Evolutionary conservation across 1,284 basidiomycete genomes (phyloP).

Genomic region (Salmacisia buchloeana): DNA sequence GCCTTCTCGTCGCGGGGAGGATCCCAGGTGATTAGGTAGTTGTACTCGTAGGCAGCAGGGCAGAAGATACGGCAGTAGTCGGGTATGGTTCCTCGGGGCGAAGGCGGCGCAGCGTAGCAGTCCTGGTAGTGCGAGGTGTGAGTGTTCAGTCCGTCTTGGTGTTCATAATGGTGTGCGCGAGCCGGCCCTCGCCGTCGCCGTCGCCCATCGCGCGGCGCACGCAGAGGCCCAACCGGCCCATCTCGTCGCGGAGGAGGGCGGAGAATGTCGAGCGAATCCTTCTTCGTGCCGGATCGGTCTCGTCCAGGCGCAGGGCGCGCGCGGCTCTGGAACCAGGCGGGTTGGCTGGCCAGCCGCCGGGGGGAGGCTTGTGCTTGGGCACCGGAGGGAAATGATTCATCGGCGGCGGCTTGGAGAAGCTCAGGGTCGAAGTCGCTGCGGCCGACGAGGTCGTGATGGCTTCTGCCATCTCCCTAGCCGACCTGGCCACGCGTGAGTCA

Average conservation of each 20-base stretch:
- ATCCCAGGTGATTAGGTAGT: no score
- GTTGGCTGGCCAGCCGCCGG: neutral
- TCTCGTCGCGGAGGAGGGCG: neutral
- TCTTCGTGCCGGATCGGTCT: neutral
- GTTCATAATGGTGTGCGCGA: neutral
- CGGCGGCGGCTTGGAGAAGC: neutral
- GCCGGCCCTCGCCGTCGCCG: neutral
- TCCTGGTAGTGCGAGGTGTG: no score
- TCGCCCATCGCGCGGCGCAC: neutral
- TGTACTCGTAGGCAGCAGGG: no score
- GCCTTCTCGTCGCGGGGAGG: no score
- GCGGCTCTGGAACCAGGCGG: neutral
- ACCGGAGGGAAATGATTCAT: neutral
- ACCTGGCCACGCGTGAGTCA: neutral
- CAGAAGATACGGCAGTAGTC: no score
- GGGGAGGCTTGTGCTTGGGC: neutral
- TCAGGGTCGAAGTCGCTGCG: neutral
- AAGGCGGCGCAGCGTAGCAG: no score
- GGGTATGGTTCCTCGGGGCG: no score
- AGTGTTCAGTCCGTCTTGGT: no score
- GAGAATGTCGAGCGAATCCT: neutral
- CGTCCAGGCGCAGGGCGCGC: neutral
- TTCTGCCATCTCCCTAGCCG: neutral
- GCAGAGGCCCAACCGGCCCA: neutral
- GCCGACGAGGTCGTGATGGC: neutral